phyloP scores from a whole-genome alignment of 306 rosid genomes.

The Glycine latifolia region DNA sequence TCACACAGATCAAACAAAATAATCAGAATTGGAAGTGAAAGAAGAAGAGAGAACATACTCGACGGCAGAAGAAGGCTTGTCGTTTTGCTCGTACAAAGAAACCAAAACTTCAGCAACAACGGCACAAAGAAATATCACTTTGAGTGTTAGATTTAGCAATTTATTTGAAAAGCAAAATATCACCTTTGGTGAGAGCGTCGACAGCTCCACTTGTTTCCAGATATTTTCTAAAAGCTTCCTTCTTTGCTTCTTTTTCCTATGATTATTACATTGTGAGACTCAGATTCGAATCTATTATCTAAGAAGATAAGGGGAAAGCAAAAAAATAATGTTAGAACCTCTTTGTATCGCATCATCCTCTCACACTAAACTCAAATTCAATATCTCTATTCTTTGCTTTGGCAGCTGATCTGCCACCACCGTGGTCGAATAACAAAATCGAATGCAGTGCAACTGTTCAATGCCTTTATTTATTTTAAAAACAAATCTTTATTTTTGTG shows the following conservation, averaged over 20 bases:
- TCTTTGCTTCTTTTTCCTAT: conserved; percentile 93
- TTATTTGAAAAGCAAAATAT: conserved; percentile 2
- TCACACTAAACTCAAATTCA: too few species aligned
- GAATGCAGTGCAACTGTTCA: too few species aligned
- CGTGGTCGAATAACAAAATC: too few species aligned
- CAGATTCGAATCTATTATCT: too few species aligned
- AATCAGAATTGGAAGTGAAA: conserved; percentile 23
- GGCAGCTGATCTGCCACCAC: too few species aligned
- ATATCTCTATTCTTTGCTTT: too few species aligned
- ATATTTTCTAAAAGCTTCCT: conserved; percentile 91
- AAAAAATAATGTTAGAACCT: too few species aligned
- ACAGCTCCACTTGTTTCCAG: conserved; percentile 92
- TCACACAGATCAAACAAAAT: not conserved
- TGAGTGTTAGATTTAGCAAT: not conserved
- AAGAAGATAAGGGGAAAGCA: too few species aligned
- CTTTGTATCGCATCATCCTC: too few species aligned
- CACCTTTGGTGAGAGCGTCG: conserved; percentile 94
- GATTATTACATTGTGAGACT: not conserved
- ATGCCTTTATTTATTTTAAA: too few species aligned
- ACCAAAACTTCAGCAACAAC: conserved; percentile 72
- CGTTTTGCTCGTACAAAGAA: conserved; percentile 93
- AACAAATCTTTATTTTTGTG: too few species aligned
- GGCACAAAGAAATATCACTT: not conserved
- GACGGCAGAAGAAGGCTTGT: conserved; percentile 95
- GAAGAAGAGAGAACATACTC: conserved; percentile 59